Conservation (phyloP, 2,329 filamentous ascomycete species). For the Fusarium nodosum region DNA sequence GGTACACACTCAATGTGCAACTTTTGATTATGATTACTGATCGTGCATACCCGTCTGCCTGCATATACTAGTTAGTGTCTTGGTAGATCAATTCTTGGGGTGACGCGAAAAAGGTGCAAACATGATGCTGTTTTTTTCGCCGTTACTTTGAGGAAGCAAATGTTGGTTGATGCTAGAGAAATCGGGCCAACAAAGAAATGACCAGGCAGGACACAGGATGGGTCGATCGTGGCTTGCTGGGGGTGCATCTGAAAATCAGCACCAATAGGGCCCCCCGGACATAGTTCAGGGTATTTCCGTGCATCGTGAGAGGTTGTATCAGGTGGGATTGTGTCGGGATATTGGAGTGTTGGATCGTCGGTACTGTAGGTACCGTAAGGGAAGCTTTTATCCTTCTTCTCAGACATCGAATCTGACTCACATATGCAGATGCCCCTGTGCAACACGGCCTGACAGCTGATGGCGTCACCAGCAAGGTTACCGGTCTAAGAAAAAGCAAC, state of each 20-base stretch:
- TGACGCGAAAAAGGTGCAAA: constrained; percentile 14
- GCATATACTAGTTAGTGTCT: not conserved
- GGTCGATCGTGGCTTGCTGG: constrained; percentile 38
- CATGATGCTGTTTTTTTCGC: not conserved
- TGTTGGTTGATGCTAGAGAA: not conserved
- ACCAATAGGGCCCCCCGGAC: constrained; percentile 1
- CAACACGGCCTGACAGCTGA: constrained; percentile 14
- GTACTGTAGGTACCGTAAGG: not conserved
- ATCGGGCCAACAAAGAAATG: not conserved
- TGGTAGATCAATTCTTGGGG: constrained; percentile 17
- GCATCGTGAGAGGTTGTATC: not conserved
- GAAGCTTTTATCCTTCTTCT: not conserved
- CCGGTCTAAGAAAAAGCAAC: constrained; percentile 43
- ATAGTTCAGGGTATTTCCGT: not conserved
- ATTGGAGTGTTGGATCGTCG: not conserved
- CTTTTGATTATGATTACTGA: constrained; percentile 1
- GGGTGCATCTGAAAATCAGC: constrained; percentile 16
- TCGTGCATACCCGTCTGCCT: not conserved
- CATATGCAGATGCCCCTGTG: not conserved
- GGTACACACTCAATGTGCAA: not conserved
- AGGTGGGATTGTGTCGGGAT: not conserved
- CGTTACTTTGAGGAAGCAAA: constrained; percentile 15
- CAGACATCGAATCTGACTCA: constrained; percentile 1
- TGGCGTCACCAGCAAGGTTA: constrained; percentile 37
- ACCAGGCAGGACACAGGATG: not conserved